A percentile compares a stretch with the other conserved stretches of the same genome.
phyloP scores from a whole-genome alignment of 352 stramenopile species.

The Phytophthora fragariaefolia region DNA sequence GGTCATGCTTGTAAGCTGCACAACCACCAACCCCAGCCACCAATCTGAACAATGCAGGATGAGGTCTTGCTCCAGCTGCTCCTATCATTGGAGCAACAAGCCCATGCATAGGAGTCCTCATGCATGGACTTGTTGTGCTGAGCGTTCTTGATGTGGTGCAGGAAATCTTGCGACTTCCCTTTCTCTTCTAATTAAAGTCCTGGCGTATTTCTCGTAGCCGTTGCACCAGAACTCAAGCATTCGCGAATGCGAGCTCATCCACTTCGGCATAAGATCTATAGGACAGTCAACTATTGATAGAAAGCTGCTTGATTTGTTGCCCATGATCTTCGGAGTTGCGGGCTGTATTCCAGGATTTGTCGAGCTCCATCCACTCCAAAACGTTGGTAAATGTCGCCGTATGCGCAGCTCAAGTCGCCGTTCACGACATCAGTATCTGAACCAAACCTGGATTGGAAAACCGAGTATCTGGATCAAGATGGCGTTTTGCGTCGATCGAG shows the following conservation, averaged over 20 bases:
- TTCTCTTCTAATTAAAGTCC: too few species aligned
- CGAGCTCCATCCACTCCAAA: neutral
- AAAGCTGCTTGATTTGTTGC: neutral
- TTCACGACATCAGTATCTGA: constrained; percentile 2
- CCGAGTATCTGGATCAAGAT: constrained; percentile 54
- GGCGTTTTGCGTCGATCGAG: constrained; percentile 50
- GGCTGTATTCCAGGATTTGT: constrained; percentile 19
- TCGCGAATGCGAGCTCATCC: neutral
- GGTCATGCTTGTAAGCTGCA: too few species aligned
- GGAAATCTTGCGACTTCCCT: too few species aligned
- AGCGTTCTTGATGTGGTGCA: too few species aligned
- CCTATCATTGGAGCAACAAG: too few species aligned
- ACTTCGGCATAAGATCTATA: constrained; percentile 11
- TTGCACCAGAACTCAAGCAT: constrained; percentile 8
- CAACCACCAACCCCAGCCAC: too few species aligned
- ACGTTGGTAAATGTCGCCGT: constrained; percentile 14
- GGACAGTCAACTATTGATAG: constrained; percentile 26
- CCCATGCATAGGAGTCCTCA: too few species aligned
- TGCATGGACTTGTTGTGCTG: too few species aligned
- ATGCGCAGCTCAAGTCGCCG: constrained; percentile 32
- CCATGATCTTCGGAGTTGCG: neutral
- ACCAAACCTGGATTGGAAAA: constrained; percentile 35
- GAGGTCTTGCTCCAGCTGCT: too few species aligned
- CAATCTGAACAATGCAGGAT: too few species aligned
- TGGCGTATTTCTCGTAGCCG: too few species aligned